These are phyloP conservation scores for Leccinum subgranulosum DNA, from an alignment of 768 basidiomycete genomes.

Conservation along the genomic window DNA sequence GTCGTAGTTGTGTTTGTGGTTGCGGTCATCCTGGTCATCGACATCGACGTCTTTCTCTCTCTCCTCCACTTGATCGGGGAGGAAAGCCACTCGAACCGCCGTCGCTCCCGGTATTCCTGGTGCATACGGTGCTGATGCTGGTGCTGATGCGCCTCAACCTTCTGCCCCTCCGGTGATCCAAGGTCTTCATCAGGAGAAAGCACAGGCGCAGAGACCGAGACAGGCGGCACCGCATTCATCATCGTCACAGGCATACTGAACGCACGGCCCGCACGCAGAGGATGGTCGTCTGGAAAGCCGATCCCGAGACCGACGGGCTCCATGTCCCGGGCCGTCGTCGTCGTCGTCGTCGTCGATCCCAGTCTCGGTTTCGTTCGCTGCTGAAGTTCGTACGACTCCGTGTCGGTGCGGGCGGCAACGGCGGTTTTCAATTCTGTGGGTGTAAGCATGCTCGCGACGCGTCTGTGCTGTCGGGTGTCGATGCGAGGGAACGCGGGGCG, in stretches of 20 bases:
- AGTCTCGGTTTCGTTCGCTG: too few species aligned
- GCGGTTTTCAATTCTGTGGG: neutral
- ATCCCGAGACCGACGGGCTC: slow-evolving; percentile 25
- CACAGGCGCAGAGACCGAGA: neutral
- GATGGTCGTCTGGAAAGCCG: slow-evolving; percentile 26
- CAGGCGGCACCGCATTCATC: too few species aligned
- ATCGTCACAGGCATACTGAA: slow-evolving; percentile 17
- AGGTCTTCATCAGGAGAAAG: neutral
- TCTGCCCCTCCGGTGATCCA: neutral
- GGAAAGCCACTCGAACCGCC: slow-evolving; percentile 1
- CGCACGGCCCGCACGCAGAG: slow-evolving; percentile 11
- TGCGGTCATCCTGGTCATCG: too few species aligned
- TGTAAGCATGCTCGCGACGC: slow-evolving; percentile 26
- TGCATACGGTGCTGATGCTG: neutral
- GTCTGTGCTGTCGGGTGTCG: slow-evolving; percentile 24
- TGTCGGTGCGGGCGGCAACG: neutral
- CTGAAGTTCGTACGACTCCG: neutral
- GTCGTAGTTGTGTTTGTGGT: too few species aligned
- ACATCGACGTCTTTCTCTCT: neutral
- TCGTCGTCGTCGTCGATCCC: neutral
- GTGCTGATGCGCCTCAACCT: neutral
- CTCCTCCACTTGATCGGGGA: neutral
- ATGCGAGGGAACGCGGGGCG: slow-evolving; percentile 21
- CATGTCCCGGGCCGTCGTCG: neutral
- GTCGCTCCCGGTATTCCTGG: neutral